Base-by-base conservation (phyloP, 2,329 filamentous ascomycete genomes). In the Aureobasidium subglaciale region DNA sequence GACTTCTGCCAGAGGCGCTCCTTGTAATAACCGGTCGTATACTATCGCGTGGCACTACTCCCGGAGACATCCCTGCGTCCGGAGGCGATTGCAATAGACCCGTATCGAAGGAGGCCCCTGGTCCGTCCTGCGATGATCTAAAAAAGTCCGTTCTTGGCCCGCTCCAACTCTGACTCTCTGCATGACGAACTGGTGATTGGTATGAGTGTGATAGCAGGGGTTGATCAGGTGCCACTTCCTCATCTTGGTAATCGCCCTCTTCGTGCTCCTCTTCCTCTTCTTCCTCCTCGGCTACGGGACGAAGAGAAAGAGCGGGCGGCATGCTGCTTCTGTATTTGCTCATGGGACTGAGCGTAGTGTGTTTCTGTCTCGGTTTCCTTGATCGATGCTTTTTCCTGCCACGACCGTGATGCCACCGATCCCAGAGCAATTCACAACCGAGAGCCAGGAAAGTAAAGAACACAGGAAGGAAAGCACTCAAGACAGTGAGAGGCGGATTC, bases 361-460 rank as follows among this genome's bases (percentile, higher is more conserved):
- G 29, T 10, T 40, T 38, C 22, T 37, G 50, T 7, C 50, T 29
- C 15, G 41, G 5, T 13, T 37, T 56, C 16, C 27, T 56, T 2
- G 34, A 9, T 11, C 20, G 41, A 7, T 37, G 54, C 37, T 38
- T 41, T 53, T 60, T 41, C 55, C 56, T 37, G 50, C 59, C 40
- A 43, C 42, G 43, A 20, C 13, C 16, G 22, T 50, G n/a, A 30
- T 49, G 42, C 56, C 63, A 67, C 24, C 62, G 60, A 32, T 63
- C 58, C 58, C 63, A 65, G 5, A 67, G 58, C 18, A 68, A 46
- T 57, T 68, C 66, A n/a, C 59, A 58, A 3, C 62, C 59, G 46
- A 68, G 48, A 5, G 60, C 60, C 13, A 58, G 7, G 13, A 58
- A 61, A 13, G 60, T 61, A 38, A 61, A 61, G n/a, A 55, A 49